These are phyloP conservation scores for Podospora australis DNA, from an alignment of 495 filamentous ascomycete genomes.

Conservation along the genomic window DNA sequence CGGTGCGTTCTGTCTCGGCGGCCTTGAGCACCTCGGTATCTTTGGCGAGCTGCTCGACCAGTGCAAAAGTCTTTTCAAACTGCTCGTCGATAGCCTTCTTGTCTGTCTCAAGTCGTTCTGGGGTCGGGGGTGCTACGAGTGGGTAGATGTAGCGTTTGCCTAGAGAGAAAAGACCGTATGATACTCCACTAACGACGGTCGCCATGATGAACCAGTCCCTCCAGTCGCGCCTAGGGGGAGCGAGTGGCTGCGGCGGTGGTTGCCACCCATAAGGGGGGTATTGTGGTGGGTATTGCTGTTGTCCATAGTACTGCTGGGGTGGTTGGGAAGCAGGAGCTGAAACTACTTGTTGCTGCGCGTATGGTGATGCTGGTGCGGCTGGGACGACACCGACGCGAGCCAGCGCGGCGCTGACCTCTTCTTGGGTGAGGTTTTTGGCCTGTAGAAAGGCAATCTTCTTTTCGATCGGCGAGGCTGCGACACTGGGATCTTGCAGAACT, in stretches of 20 bases:
- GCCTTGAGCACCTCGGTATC: slow-evolving; percentile 84
- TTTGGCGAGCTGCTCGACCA: slow-evolving; percentile 84
- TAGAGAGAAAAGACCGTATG: slow-evolving; percentile 80
- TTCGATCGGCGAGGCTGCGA: slow-evolving; percentile 83
- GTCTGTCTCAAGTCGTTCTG: slow-evolving; percentile 85
- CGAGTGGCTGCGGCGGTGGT: slow-evolving; percentile 55
- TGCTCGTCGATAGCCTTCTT: slow-evolving; percentile 86
- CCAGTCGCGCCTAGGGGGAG: slow-evolving; percentile 76
- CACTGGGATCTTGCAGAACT: slow-evolving; percentile 93
- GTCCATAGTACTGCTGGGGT: slow-evolving; percentile 60
- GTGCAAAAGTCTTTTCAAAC: slow-evolving; percentile 81
- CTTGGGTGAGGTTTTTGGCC: slow-evolving; percentile 93
- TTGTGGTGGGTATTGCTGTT: slow-evolving; percentile 51
- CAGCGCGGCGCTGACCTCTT: slow-evolving; percentile 84
- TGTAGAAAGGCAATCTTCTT: slow-evolving; percentile 89
- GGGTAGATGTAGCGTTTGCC: slow-evolving; percentile 91
- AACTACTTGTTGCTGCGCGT: slow-evolving; percentile 34
- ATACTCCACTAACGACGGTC: slow-evolving; percentile 77
- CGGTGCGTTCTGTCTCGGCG: slow-evolving; percentile 76
- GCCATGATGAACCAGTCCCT: slow-evolving; percentile 98
- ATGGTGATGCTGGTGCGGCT: slow-evolving; percentile 44
- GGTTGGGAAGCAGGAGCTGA: slow-evolving; percentile 40
- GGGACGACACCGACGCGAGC: slow-evolving; percentile 61
- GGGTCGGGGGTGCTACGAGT: slow-evolving; percentile 86
- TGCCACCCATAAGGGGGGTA: slow-evolving; percentile 57